phyloP scores from a whole-genome alignment of 148 eudicot species.

The Suaeda aralocaspica region DNA sequence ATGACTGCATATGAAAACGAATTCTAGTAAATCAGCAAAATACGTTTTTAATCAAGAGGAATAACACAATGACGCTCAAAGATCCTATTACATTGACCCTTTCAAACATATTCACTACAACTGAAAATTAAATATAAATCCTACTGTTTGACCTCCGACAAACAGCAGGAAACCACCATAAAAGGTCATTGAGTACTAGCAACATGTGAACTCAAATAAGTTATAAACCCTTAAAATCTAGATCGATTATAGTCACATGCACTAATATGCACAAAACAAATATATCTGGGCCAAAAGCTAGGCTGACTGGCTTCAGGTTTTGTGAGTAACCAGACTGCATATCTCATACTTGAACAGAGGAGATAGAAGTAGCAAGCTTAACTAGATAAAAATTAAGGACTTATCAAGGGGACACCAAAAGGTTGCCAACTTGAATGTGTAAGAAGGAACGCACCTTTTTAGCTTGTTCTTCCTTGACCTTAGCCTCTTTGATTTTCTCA shows the following conservation, averaged over 20 bases:
- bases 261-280: neutral
- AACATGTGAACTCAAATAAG: neutral
- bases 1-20: too few species aligned
- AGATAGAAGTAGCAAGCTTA: neutral
- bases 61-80: too few species aligned
- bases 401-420: neutral
- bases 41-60: too few species aligned
- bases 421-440: neutral
- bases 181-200: too few species aligned
- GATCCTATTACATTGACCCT: too few species aligned
- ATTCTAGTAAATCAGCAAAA: too few species aligned
- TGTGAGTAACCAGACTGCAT: neutral
- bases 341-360: neutral
- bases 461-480: conserved; percentile 80
- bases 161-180: too few species aligned
- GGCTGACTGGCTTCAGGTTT: neutral
- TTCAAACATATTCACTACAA: too few species aligned
- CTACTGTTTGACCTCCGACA: too few species aligned
- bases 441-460: conserved; percentile 44
- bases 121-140: too few species aligned
- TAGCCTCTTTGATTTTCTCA: conserved; percentile 71
- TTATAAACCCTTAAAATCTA: neutral
- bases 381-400: neutral
- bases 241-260: neutral
- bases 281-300: neutral